Conservation (phyloP, 306 rosid species). For the Calophaca sinica region DNA sequence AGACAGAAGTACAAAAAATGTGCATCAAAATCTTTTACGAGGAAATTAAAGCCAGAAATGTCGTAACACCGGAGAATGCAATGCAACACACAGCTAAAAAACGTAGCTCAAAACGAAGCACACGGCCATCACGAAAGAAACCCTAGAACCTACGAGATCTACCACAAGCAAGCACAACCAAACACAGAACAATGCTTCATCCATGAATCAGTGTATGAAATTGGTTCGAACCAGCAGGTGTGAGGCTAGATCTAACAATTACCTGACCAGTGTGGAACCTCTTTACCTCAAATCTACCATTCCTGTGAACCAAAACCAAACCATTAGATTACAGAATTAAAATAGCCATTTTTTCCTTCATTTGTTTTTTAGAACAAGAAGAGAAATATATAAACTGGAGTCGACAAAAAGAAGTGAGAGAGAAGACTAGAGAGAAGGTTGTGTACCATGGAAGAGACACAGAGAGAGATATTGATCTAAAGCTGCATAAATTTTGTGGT, state of each 20-base stretch:
- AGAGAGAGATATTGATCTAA: slow-evolving; percentile 48
- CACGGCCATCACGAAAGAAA: background rate
- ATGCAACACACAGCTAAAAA: slow-evolving; percentile 7
- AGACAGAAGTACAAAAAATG: slow-evolving; percentile 21
- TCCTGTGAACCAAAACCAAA: slow-evolving; percentile 57
- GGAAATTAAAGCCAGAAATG: slow-evolving; percentile 8
- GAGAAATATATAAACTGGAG: slow-evolving; percentile 36
- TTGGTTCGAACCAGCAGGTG: slow-evolving; percentile 12
- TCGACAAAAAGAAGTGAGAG: slow-evolving; percentile 26
- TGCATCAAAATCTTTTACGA: background rate
- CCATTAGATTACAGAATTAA: slow-evolving; percentile 43
- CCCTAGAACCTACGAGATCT: slow-evolving; percentile 61
- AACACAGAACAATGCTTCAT: slow-evolving; percentile 30
- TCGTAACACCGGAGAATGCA: background rate
- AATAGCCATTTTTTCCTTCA: background rate
- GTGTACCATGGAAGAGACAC: slow-evolving; percentile 60
- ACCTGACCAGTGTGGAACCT: slow-evolving; percentile 61
- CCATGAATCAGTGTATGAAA: slow-evolving; percentile 39
- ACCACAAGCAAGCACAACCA: slow-evolving; percentile 6
- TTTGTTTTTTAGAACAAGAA: slow-evolving; percentile 9
- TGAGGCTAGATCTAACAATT: slow-evolving; percentile 68
- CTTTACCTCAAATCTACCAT: slow-evolving; percentile 64
- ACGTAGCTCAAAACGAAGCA: slow-evolving; percentile 11
- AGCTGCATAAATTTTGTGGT: slow-evolving; percentile 57
- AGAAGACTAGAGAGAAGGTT: slow-evolving; percentile 9